Percentiles rank a stretch among this genome's conserved stretches.
These are phyloP conservation scores for Phytophthora nicotianae DNA, from an alignment of 352 stramenopile species.

Conservation along the genomic window DNA sequence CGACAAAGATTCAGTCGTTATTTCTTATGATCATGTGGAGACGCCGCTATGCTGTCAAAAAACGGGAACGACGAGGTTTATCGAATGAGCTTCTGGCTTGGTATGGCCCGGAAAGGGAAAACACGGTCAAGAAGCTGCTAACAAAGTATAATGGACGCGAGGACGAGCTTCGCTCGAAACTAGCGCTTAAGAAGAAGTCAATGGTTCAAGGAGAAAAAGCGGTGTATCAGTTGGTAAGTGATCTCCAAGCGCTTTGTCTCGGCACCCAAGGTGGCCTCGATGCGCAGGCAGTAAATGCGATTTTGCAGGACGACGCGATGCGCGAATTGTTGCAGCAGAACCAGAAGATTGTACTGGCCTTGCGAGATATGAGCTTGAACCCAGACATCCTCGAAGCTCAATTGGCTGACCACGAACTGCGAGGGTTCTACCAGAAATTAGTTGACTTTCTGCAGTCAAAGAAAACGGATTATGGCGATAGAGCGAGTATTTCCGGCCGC, in stretches of 20 bases:
- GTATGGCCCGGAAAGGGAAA: conserved; percentile 37
- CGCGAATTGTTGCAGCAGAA: conserved; percentile 44
- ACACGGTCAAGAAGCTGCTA: conserved; percentile 45
- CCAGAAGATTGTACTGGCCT: conserved; percentile 51
- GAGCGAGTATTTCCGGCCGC: background rate
- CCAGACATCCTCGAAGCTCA: conserved; percentile 53
- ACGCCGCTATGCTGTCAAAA: conserved; percentile 33
- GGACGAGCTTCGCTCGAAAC: conserved; percentile 44
- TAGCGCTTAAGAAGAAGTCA: conserved; percentile 37
- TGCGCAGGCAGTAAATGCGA: conserved; percentile 48
- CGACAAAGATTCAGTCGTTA: conserved; percentile 42
- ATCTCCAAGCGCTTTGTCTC: conserved; percentile 52
- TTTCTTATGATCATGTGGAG: conserved; percentile 46
- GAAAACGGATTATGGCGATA: conserved; percentile 12
- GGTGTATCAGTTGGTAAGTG: conserved; percentile 39
- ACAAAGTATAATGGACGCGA: conserved; percentile 49
- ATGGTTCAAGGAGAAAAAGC: conserved; percentile 27
- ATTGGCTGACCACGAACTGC: conserved; percentile 46
- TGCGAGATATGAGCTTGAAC: conserved; percentile 75
- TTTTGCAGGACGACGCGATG: conserved; percentile 54
- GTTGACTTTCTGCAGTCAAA: conserved; percentile 41
- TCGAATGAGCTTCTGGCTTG: conserved; percentile 46
- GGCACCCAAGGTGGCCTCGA: conserved; percentile 37
- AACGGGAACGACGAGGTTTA: conserved; percentile 36
- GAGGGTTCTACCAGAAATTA: conserved; percentile 63